These are phyloP conservation scores for Pinus taeda DNA, from an alignment of 75 land plant genomes.

Conservation along the genomic window DNA sequence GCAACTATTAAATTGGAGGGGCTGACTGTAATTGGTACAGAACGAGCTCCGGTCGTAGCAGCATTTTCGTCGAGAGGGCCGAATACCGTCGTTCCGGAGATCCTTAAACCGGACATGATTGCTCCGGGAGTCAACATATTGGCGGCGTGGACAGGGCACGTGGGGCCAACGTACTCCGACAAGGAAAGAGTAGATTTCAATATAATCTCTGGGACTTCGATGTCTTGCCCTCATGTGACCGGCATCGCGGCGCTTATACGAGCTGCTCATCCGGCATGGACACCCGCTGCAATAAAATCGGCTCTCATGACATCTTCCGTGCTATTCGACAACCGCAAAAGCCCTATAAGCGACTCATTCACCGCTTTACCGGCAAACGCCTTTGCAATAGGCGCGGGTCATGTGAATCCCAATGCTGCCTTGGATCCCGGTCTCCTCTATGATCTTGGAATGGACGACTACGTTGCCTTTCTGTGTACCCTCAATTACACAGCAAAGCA, in stretches of 20 bases:
- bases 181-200: slow-evolving; percentile 15
- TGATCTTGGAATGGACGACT: slow-evolving; percentile 13
- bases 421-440: slow-evolving; percentile 17
- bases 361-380: slow-evolving; percentile 12
- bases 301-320: slow-evolving; percentile 31
- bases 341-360: not conserved
- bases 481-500: not conserved
- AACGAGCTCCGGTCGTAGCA: slow-evolving; percentile 51
- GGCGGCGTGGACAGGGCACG: slow-evolving; percentile 33
- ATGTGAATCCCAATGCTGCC: slow-evolving; percentile 10
- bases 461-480: slow-evolving; percentile 21
- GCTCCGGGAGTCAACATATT: slow-evolving; percentile 45
- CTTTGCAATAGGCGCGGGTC: slow-evolving; percentile 19
- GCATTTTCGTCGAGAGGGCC: slow-evolving; percentile 62
- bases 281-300: slow-evolving; percentile 30
- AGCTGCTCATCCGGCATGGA: slow-evolving; percentile 26
- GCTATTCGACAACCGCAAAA: not conserved
- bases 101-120: slow-evolving; percentile 52
- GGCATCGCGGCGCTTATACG: slow-evolving; percentile 25
- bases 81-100: slow-evolving; percentile 18
- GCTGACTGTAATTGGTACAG: not conserved
- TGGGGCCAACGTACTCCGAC: not conserved
- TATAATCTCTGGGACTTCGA: slow-evolving; percentile 53
- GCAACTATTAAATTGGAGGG: not conserved
- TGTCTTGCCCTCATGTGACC: slow-evolving; percentile 37